phyloP scores from a whole-genome alignment of 1,139 yeast species.

The Eremothecium gossypii region DNA sequence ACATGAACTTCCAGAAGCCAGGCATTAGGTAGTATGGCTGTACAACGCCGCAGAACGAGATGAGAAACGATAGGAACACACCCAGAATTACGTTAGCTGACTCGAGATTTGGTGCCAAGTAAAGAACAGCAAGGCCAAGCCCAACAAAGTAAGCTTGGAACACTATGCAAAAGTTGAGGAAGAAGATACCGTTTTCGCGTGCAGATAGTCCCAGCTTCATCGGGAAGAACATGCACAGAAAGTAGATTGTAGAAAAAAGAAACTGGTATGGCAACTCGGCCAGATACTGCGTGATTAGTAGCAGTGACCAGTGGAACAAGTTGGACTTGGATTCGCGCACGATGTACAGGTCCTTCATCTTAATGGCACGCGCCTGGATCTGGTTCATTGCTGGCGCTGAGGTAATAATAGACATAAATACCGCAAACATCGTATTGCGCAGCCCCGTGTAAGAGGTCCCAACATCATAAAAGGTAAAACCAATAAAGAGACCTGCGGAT shows the following conservation, averaged over 20 bases:
- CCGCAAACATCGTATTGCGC: constrained; percentile 42
- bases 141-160: constrained; percentile 50
- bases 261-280: constrained; percentile 51
- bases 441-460: constrained; percentile 32
- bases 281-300: constrained; percentile 43
- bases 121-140: constrained; percentile 45
- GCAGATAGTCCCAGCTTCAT: constrained; percentile 40
- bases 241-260: constrained; percentile 43
- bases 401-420: constrained; percentile 38
- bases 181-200: constrained; percentile 46
- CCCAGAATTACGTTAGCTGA: constrained; percentile 52
- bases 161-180: constrained; percentile 43
- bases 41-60: constrained; percentile 55
- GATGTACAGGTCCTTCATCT: constrained; percentile 48
- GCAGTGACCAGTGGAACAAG: constrained; percentile 56
- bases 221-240: constrained; percentile 50
- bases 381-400: constrained; percentile 37
- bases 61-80: constrained; percentile 43
- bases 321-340: constrained; percentile 57
- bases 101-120: constrained; percentile 52
- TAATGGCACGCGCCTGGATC: constrained; percentile 41
- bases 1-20: constrained; percentile 71
- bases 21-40: constrained; percentile 51
- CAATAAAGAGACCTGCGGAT: constrained; percentile 36
- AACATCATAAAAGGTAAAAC: constrained; percentile 37